Conservation (phyloP, 2,329 filamentous ascomycete genomes). For the Sarocladium brachiariae region DNA sequence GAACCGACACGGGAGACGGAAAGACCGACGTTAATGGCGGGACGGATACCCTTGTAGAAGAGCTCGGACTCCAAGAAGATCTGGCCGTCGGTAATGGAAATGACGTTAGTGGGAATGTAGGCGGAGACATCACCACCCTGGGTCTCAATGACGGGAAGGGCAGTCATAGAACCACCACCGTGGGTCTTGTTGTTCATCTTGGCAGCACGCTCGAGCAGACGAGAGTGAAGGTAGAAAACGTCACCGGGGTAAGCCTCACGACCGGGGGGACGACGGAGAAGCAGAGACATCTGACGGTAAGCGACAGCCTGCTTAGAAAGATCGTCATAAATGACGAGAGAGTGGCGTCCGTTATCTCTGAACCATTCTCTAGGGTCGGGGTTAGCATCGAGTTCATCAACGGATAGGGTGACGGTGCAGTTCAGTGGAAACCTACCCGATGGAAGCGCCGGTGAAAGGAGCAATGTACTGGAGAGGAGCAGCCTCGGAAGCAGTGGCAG, state of each 20-base stretch:
- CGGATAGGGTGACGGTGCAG: too few relatives aligned
- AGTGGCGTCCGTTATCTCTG: conserved; percentile 79
- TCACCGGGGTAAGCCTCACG: conserved; percentile 99
- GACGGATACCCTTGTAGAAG: conserved; percentile 99
- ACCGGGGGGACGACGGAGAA: conserved; percentile 94
- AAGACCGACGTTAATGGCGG: conserved; percentile 99
- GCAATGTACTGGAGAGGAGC: conserved; percentile 91
- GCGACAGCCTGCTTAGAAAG: conserved; percentile 96
- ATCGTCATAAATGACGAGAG: conserved; percentile 89
- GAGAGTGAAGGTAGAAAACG: conserved; percentile 98
- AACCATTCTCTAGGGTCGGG: conserved; percentile 65
- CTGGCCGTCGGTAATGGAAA: conserved; percentile 99
- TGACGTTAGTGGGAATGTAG: conserved; percentile 99
- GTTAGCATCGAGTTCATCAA: too few relatives aligned
- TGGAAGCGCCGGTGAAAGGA: conserved; percentile 74
- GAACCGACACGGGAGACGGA: conserved; percentile 99
- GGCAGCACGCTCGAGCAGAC: conserved; percentile 97
- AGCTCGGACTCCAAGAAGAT: conserved; percentile 99
- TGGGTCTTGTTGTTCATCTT: conserved; percentile 91
- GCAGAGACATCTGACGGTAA: conserved; percentile 97
- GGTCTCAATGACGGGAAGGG: conserved; percentile 96
- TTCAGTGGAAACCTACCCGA: conserved; percentile 27
- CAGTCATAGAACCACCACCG: conserved; percentile 93
- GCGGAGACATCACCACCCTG: conserved; percentile 95
- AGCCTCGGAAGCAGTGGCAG: conserved; percentile 95